These are phyloP conservation scores for Diaporthe australafricana DNA, from an alignment of 2,329 filamentous ascomycete genomes.

Conservation along the genomic window DNA sequence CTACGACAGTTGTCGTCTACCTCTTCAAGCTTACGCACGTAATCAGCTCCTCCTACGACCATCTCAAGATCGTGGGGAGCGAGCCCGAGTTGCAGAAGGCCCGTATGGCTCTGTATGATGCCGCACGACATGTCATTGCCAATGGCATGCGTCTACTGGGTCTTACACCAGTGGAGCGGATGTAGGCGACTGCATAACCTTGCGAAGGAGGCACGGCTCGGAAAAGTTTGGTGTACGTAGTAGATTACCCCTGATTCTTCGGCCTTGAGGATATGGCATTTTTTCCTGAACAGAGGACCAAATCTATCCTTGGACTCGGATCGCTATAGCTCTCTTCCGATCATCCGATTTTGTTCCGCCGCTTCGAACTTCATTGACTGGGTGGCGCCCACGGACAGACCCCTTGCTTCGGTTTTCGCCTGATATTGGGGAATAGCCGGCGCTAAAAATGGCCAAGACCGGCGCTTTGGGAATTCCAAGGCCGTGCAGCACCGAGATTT, in stretches of 20 bases:
- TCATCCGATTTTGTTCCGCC: not conserved
- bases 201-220: not conserved
- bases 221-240: not conserved
- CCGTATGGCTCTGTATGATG: conserved; percentile 82
- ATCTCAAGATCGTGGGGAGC: conserved; percentile 83
- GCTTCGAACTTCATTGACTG: not conserved
- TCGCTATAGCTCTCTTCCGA: not conserved
- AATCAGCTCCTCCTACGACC: conserved; percentile 84
- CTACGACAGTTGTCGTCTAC: conserved; percentile 67
- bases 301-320: not conserved
- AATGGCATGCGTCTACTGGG: conserved; percentile 89
- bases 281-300: not conserved
- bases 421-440: not conserved
- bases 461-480: conserved; percentile 22
- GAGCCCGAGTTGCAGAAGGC: conserved; percentile 78
- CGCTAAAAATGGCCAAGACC: not conserved
- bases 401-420: not conserved
- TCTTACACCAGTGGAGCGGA: conserved; percentile 78
- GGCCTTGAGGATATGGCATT: not conserved
- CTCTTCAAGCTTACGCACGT: conserved; percentile 89
- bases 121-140: conserved; percentile 78
- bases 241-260: not conserved
- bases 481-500: not conserved
- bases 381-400: not conserved
- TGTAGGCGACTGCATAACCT: conserved; percentile 10